These are phyloP conservation scores for Nannizzia gypsea DNA, from an alignment of 2,329 filamentous ascomycete species.

Conservation along the genomic window DNA sequence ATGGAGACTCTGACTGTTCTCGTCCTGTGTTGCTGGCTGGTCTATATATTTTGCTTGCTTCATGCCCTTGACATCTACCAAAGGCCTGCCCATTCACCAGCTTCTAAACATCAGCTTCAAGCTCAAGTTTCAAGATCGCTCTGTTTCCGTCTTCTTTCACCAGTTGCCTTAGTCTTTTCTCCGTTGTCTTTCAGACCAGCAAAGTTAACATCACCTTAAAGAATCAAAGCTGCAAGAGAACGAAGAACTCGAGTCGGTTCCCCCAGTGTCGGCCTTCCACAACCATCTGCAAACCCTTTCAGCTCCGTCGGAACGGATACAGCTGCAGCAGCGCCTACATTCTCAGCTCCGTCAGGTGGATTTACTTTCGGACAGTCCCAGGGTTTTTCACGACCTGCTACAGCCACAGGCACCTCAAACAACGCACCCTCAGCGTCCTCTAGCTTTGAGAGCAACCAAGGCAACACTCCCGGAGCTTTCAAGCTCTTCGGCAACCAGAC, in stretches of 20 bases:
- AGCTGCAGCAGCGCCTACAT: slow-evolving; percentile 15
- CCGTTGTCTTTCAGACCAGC: background rate
- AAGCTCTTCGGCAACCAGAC: slow-evolving; percentile 11
- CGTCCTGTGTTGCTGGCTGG: too few species aligned
- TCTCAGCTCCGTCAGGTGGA: slow-evolving; percentile 19
- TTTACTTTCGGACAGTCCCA: slow-evolving; percentile 28
- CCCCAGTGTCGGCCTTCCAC: slow-evolving; percentile 12
- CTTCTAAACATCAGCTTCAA: background rate
- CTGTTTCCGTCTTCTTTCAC: background rate
- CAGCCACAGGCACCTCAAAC: slow-evolving; percentile 16
- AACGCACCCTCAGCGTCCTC: slow-evolving; percentile 22
- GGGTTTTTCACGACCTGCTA: slow-evolving; percentile 23
- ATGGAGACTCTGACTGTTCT: too few species aligned
- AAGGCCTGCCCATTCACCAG: too few species aligned
- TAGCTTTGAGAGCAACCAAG: slow-evolving; percentile 21
- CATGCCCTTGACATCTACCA: too few species aligned
- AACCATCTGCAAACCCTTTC: slow-evolving; percentile 21
- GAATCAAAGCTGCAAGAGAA: slow-evolving; percentile 24
- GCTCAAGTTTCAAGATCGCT: background rate
- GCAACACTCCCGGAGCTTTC: slow-evolving; percentile 10
- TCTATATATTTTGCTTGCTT: too few species aligned
- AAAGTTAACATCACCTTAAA: slow-evolving; percentile 8
- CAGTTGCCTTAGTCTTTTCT: background rate
- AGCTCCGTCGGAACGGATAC: slow-evolving; percentile 22
- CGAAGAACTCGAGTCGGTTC: slow-evolving; percentile 18